A percentile compares a stretch with the other conserved stretches of the same genome.
Evolutionary conservation across 2,329 filamentous ascomycete species (phyloP).

Genomic region (Calonectria pteridis): DNA sequence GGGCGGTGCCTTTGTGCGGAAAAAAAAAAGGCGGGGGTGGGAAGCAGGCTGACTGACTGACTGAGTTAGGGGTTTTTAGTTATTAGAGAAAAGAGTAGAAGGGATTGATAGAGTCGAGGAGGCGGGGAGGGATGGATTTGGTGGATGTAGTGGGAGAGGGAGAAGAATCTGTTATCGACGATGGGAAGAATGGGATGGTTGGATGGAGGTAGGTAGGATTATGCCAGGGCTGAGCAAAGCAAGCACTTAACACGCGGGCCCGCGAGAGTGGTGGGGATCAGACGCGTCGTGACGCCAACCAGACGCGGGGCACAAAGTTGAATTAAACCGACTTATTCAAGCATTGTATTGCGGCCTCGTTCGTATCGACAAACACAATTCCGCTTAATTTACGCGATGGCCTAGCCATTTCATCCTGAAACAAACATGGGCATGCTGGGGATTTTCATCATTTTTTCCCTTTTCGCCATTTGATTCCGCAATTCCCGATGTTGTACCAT

Average conservation of each 20-base stretch:
- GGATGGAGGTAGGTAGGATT: constrained; percentile 27
- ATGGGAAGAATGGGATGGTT: constrained; percentile 11
- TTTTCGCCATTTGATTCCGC: neutral
- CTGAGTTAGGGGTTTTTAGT: constrained; percentile 11
- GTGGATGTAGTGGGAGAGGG: neutral
- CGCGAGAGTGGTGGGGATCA: constrained; percentile 34
- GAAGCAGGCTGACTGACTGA: constrained; percentile 17
- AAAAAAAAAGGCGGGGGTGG: constrained; percentile 19
- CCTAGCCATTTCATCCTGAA: neutral
- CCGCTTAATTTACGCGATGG: neutral
- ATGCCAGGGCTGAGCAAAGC: constrained; percentile 30
- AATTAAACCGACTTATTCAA: constrained; percentile 15
- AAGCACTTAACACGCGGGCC: constrained; percentile 52
- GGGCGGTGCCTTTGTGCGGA: neutral
- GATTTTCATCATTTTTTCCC: neutral
- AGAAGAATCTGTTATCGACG: neutral
- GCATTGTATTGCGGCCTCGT: neutral
- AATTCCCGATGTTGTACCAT: neutral
- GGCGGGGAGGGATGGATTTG: neutral
- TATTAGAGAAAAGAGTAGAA: neutral
- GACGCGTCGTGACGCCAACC: constrained; percentile 52
- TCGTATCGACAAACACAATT: neutral
- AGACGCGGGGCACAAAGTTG: constrained; percentile 42
- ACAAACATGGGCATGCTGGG: neutral
- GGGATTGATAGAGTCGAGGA: neutral